Base-by-base conservation (phyloP, 805 yeast genomes). In the Danielozyma ontarioensis region DNA sequence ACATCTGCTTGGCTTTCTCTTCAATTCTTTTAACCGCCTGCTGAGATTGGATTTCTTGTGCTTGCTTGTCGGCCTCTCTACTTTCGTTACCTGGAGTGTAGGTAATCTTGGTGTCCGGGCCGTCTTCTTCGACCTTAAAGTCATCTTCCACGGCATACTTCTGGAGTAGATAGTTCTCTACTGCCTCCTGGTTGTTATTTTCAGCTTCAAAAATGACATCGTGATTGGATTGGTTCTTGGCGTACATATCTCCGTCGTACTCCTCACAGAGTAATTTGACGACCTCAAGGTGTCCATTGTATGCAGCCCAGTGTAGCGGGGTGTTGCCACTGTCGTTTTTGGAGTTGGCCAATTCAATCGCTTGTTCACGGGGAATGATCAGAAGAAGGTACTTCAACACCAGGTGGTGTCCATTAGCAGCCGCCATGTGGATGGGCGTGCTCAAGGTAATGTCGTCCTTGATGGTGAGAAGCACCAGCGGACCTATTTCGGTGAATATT, bases 221-320 rank as follows among this genome's bases (percentile, higher is more conserved):
- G 51, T 87, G 94, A 17, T 78, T 83, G 31, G 80, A 74, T 8
- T 62, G 51, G 61, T 93, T 93, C 57, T 80, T 83, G 24, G 74
- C 50, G 48, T 84, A 83, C 5, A 95, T 89, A 55, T 90, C 96
- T 1, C 88, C 95, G 4, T 73, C 72, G 45, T 75, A 83, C 36
- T 76, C 70, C 14, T 83, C 90, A 56, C 90, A 80, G 28, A 93
- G 63, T 10, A 75, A 48, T 53, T 82, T 61, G 14, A 86, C 90
- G 6, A 81, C 64, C 3, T 74, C 79, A 36, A 86, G 57, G 48
- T 88, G 88, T 1, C 97, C 97, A 49, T 85, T 88, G 44, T 78
- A 74, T 1, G 95, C 74, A 1, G 97, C 97, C 99, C 99, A 93
- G 56, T 93, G 97, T 42, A 93, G 68, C 1, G 97, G 83, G 0